These are phyloP conservation scores for Magnaporthales sp. DNA, from an alignment of 2,329 filamentous ascomycete species.

Conservation along the genomic window DNA sequence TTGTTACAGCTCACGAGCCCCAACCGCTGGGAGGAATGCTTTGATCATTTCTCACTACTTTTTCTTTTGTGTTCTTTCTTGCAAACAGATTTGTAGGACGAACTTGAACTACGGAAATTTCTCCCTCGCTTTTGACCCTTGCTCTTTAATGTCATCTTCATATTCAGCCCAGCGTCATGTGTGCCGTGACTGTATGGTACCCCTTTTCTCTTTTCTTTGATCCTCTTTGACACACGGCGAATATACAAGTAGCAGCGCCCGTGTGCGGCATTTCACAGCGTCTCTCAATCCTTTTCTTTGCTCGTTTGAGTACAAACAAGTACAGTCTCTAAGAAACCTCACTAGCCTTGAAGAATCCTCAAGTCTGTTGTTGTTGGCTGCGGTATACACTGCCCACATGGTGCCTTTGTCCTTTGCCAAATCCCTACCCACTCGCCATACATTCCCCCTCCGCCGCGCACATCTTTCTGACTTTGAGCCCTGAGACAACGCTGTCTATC, in stretches of 20 bases:
- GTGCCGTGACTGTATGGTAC: background rate
- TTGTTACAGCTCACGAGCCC: conserved; percentile 1
- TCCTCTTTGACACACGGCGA: background rate
- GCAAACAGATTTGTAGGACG: background rate
- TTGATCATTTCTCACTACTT: conserved; percentile 4
- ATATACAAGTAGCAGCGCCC: background rate
- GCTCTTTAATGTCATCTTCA: background rate
- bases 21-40: background rate
- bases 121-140: background rate
- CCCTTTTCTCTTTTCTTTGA: background rate
- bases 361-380: background rate
- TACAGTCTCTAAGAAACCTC: background rate
- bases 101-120: background rate
- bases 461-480: background rate
- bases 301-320: background rate
- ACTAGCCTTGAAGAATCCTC: background rate
- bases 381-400: background rate
- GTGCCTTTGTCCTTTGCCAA: background rate
- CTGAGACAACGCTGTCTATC: background rate
- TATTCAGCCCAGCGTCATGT: background rate
- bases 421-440: background rate
- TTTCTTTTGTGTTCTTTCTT: background rate
- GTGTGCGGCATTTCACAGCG: background rate
- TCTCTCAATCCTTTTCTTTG: background rate
- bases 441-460: background rate